A percentile compares a stretch with the other conserved stretches of the same genome.
Conservation (phyloP, 495 filamentous ascomycete genomes). For the Penicillium paxilli region DNA sequence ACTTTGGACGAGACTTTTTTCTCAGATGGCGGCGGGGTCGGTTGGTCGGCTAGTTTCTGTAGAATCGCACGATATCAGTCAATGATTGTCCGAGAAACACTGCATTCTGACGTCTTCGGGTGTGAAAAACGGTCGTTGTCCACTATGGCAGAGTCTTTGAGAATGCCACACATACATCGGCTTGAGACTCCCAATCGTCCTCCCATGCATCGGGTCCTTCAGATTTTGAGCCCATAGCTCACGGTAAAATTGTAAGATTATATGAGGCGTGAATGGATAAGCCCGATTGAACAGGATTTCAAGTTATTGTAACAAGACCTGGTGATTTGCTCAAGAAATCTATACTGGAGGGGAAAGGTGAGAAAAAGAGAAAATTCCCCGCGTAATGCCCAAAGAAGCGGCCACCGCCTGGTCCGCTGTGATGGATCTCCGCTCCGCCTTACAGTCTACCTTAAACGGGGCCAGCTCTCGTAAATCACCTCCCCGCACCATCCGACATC, state of each 20-base stretch:
- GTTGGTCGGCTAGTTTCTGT: constrained; percentile 40
- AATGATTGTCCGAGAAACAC: not conserved
- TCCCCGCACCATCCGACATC: constrained; percentile 1
- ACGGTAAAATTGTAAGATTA: constrained; percentile 3
- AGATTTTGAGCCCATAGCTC: constrained; percentile 54
- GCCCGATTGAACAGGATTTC: not conserved
- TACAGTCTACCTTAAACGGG: no score
- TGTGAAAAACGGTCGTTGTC: not conserved
- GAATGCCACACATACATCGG: constrained; percentile 57
- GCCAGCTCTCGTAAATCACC: no score
- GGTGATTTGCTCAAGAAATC: constrained; percentile 13
- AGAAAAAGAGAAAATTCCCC: constrained; percentile 27
- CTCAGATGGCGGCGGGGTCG: constrained; percentile 37
- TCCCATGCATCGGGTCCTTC: constrained; percentile 80
- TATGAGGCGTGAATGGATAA: not conserved
- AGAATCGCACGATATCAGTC: constrained; percentile 13
- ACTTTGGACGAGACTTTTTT: constrained; percentile 55
- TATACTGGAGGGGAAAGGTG: constrained; percentile 8
- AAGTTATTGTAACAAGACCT: constrained; percentile 2
- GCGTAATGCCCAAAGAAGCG: constrained; percentile 11
- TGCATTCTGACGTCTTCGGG: not conserved
- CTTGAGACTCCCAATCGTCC: constrained; percentile 82
- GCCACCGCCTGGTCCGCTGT: constrained; percentile 27
- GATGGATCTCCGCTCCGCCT: constrained; percentile 19
- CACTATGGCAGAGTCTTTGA: not conserved